A percentile compares a stretch with the other conserved stretches of the same genome.
Conservation (phyloP, 306 rosid species). For the Cajanus cajan region DNA sequence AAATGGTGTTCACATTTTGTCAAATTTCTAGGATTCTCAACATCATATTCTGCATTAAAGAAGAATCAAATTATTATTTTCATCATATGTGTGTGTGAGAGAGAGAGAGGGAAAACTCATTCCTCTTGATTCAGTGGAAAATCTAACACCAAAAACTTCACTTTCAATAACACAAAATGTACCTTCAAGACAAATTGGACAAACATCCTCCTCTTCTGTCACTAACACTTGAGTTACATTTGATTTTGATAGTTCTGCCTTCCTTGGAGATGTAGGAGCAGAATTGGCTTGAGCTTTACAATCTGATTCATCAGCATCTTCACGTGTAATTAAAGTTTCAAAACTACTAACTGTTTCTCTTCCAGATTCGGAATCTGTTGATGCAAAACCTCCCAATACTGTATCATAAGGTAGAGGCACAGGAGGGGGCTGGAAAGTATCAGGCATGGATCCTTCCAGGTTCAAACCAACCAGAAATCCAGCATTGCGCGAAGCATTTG, state of each 20-base stretch:
- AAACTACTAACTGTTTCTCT: constrained; percentile 53
- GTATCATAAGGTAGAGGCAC: constrained; percentile 64
- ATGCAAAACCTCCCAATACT: constrained; percentile 50
- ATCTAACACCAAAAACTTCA: not conserved
- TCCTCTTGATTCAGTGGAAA: constrained; percentile 4
- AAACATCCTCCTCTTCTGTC: constrained; percentile 65
- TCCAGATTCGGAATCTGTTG: constrained; percentile 49
- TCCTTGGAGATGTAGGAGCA: constrained; percentile 40
- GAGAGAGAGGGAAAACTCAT: not conserved
- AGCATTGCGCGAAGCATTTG: constrained; percentile 38
- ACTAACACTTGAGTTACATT: constrained; percentile 26
- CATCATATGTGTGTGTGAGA: not conserved
- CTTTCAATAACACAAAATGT: not conserved
- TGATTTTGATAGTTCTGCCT: constrained; percentile 42
- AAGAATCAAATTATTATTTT: not conserved
- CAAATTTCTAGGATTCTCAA: constrained; percentile 57
- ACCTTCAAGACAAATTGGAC: constrained; percentile 94
- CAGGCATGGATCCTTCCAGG: constrained; percentile 56
- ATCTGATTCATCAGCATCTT: constrained; percentile 54
- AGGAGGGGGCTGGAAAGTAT: constrained; percentile 72
- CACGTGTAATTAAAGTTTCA: constrained; percentile 43
- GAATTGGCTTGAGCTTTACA: constrained; percentile 44
- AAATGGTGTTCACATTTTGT: constrained; percentile 71
- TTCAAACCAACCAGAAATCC: constrained; percentile 45
- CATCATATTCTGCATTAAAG: constrained; percentile 54